Base-by-base conservation (phyloP, 495 filamentous ascomycete species). In the Neurospora terricola region DNA sequence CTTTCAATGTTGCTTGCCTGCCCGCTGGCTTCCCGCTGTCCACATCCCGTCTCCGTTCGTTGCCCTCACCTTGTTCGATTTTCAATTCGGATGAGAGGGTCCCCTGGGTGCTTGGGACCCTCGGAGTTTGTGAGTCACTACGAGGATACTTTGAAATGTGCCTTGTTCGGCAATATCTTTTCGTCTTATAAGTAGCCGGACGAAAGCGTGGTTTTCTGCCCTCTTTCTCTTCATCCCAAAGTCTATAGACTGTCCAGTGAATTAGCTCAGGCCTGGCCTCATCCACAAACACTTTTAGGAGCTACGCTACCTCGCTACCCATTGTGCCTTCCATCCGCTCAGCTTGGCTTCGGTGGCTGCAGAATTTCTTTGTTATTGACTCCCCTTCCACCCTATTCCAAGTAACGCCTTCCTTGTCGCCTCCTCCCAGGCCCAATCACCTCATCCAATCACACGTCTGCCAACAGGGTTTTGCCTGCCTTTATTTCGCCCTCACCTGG, bases 301-400 rank as follows among this genome's bases (percentile, higher is more conserved):
- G 14, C 27, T 66, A 34, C 54, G 14, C 54, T 66, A 66, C 14
- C 54, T 30, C 23, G 14, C 14, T 66, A 34, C 27, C 12, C 12
- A 36, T 66, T 66, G 54, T 66, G 54, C 27, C 54, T 66, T 66
- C 54, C 54, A 30, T 66, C 54, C 14, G 23, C 54, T 66, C 54
- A 66, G 14, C 27, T 66, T 66, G 54, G 54, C 54, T 66, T 66
- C 27, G 37, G 37, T 71, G 70, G 70, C 38, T 71, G 23, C 39
- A 71, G 38, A 34, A 59, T 71, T 71, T 71, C 70, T 71, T 71
- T 71, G 70, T 71, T 71, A 45, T 59, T n/a, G 70, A 71, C 70
- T 34, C 48, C 40, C 54, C 23, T 62, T 62, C 23, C 27, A 18
- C 54, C 27, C 27, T 11, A 45, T 16, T 62, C 54, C 54, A 30